These are phyloP conservation scores for Mercurialis annua DNA, from an alignment of 345 rosid species.

Conservation along the genomic window DNA sequence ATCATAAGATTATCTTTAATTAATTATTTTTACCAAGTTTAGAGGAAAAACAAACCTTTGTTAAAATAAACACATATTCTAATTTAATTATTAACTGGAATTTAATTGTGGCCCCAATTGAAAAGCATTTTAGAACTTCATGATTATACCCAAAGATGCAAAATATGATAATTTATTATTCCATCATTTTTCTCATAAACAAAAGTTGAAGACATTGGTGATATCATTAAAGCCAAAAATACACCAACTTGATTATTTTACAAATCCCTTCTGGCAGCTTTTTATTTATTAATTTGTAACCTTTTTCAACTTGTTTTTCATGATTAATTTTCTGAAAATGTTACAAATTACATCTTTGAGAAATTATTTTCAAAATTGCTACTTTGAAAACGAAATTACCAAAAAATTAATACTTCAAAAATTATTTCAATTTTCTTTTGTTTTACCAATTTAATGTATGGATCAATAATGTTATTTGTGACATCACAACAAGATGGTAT, in stretches of 20 bases:
- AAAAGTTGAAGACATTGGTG: neutral
- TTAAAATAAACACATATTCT: no score
- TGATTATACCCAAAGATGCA: conserved; percentile 3
- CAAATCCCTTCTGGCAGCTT: neutral
- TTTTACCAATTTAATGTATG: neutral
- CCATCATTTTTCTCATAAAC: neutral
- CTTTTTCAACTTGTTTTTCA: neutral
- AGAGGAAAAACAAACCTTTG: no score
- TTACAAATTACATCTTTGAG: neutral
- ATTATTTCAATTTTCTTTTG: no score
- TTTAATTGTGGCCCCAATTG: neutral
- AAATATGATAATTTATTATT: neutral
- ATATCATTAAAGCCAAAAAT: conserved; percentile 3
- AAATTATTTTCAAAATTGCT: no score
- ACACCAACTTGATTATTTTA: neutral
- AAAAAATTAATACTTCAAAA: no score
- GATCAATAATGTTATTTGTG: conserved; percentile 9
- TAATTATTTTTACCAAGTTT: no score
- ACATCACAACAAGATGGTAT: conserved; percentile 33
- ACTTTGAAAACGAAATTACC: no score
- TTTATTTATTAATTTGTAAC: neutral
- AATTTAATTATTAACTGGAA: neutral
- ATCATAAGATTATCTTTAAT: no score
- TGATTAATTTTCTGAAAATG: neutral
- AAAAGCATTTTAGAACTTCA: neutral